A percentile compares a stretch with the other conserved stretches of the same genome.
Conservation (phyloP, 2,329 filamentous ascomycete species). For the Ophiostoma ulmi region DNA sequence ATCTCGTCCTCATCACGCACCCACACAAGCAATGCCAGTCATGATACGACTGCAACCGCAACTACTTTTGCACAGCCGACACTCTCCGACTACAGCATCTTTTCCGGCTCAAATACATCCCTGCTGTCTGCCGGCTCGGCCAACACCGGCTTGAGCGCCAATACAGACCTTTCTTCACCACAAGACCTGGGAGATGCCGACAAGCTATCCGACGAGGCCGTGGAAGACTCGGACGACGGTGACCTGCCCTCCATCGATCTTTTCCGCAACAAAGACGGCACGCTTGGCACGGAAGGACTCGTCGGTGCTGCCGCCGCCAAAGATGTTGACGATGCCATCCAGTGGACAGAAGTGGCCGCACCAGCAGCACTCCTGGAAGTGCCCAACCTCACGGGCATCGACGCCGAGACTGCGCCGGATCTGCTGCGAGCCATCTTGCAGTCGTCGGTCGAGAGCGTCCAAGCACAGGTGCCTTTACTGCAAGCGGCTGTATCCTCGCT, state of each 20-base stretch:
- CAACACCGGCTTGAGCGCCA: not conserved
- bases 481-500: not conserved
- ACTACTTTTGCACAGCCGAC: not conserved
- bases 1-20: not conserved
- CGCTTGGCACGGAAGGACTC: not conserved
- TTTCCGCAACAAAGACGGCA: not conserved
- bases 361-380: conserved; percentile 40
- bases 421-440: conserved; percentile 36
- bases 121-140: not conserved
- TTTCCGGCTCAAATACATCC: not conserved
- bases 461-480: conserved; percentile 33
- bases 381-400: conserved; percentile 31
- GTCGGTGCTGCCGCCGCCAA: not conserved
- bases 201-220: not conserved
- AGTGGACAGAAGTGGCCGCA: conserved; percentile 45
- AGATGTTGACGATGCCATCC: conserved; percentile 13
- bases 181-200: not conserved
- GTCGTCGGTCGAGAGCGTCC: conserved; percentile 44
- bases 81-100: conserved; percentile 3
- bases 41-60: not conserved
- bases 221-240: conserved; percentile 30
- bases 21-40: not conserved
- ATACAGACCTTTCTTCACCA: not conserved
- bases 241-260: conserved; percentile 3
- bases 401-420: conserved; percentile 30